Evolutionary conservation across 2,329 filamentous ascomycete species (phyloP).

Genomic region (Hymenoscyphus albidus): DNA sequence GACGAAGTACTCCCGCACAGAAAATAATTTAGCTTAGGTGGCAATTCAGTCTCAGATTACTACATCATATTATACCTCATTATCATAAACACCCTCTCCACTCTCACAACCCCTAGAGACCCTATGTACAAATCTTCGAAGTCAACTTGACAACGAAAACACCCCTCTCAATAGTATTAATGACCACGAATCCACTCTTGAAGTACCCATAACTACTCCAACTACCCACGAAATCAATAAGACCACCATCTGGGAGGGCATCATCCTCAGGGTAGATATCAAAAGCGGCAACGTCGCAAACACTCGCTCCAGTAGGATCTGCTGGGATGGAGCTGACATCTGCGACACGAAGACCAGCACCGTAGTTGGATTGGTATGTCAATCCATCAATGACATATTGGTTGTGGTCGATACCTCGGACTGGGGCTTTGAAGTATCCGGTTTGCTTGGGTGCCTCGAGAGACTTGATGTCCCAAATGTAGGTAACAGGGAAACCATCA

Average conservation of each 20-base stretch:
- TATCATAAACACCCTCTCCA: too few species aligned
- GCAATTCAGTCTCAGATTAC: too few species aligned
- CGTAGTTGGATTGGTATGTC: slow-evolving; percentile 48
- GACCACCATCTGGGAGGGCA: slow-evolving; percentile 30
- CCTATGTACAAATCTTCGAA: slow-evolving; percentile 3
- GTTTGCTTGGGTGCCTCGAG: slow-evolving; percentile 41
- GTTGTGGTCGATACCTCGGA: slow-evolving; percentile 43
- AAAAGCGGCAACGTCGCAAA: slow-evolving; percentile 41
- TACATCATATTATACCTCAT: too few species aligned
- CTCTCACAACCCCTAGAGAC: not conserved
- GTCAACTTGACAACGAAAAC: slow-evolving; percentile 20
- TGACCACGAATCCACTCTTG: slow-evolving; percentile 36
- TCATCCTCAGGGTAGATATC: slow-evolving; percentile 29
- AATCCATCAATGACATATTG: slow-evolving; percentile 42
- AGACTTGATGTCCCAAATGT: slow-evolving; percentile 46
- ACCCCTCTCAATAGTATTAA: slow-evolving; percentile 41
- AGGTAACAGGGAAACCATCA: slow-evolving; percentile 46
- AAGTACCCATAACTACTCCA: slow-evolving; percentile 42
- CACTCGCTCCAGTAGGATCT: slow-evolving; percentile 33
- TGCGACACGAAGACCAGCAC: slow-evolving; percentile 40
- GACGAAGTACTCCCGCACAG: too few species aligned
- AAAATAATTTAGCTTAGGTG: too few species aligned
- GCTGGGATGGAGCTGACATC: slow-evolving; percentile 39
- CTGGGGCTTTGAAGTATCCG: slow-evolving; percentile 39
- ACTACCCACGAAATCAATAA: slow-evolving; percentile 40